Conservation (phyloP, 306 rosid species). For the Quercus robur region DNA sequence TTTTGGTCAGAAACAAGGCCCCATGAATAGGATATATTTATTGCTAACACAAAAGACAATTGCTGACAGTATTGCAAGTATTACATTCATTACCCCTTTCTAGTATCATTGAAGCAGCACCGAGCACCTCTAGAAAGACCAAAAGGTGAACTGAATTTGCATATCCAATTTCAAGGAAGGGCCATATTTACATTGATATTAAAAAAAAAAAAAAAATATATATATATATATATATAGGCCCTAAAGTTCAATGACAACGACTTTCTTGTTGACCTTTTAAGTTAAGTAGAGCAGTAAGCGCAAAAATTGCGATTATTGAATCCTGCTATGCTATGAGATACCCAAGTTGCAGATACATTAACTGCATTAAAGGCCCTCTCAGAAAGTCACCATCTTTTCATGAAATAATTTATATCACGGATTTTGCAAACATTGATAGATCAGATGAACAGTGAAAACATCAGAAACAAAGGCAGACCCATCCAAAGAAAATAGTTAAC, state of each 20-base stretch:
- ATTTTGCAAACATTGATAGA: conserved; percentile 2
- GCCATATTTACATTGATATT: too few relatives aligned
- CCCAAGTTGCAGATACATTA: conserved; percentile 19
- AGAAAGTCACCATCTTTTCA: conserved; percentile 26
- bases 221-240: too few relatives aligned
- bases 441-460: conserved; percentile 32
- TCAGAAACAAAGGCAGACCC: conserved; percentile 8
- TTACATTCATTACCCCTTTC: conserved; percentile 9
- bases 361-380: conserved; percentile 25
- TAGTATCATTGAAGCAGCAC: conserved; percentile 20
- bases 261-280: not conserved
- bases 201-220: too few relatives aligned
- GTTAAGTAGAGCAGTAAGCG: too few relatives aligned
- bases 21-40: conserved; percentile 44
- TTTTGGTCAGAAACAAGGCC: conserved; percentile 41
- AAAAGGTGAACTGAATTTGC: too few relatives aligned
- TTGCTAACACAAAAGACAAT: conserved; percentile 29
- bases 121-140: not conserved
- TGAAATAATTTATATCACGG: not conserved
- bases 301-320: conserved; percentile 19
- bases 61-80: conserved; percentile 22
- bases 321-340: conserved; percentile 14
- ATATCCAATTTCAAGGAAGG: too few relatives aligned
- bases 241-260: not conserved
- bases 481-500: conserved; percentile 7